Evolutionary conservation across 495 filamentous ascomycete genomes (phyloP), one percentile per base, ranked within the genome.

Genomic region (Neurospora africana): DNA sequence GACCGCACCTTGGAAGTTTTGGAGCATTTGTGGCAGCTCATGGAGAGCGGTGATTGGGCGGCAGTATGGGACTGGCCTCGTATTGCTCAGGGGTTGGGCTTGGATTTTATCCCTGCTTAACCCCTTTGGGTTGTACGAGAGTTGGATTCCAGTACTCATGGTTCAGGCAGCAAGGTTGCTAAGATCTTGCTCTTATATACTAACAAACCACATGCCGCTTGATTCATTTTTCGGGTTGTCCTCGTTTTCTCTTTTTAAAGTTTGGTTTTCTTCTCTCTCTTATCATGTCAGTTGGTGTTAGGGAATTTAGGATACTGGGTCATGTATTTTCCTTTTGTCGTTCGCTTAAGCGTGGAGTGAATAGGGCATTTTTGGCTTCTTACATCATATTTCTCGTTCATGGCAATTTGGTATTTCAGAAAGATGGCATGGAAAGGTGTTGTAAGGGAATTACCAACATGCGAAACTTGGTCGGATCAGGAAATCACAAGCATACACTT

Each of bases 21-120:
- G n/a, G 85, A 92, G 76, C 87, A 87, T 69, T 85, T 97, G 8
- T 97, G 94, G 94, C 84, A 88, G 67, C 83, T 93, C 40, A 97
- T 97, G 93, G 91, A 92, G 73, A 83, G 77, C 5, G 90, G 89
- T 17, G 87, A 90, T 36, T 92, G 93, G 81, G 83, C 87, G 40
- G 89, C 87, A 68, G 88, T 86, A 37, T 97, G 94, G 94, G 94
- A 97, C 79, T 97, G 93, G 94, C 92, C 96, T 77, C 88, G 86
- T 61, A 91, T 97, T 70, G 93, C 94, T 53, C 84, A 86, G 41
- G 81, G 86, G 30, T 89, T 93, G 85, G 91, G 89, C 27, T 89
- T 92, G 82, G 93, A 97, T 81, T 96, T 97, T 79, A 83, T 95
- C 17, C 83, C 83, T 75, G 81, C 81, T 38, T 85, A 69, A 81